These are phyloP conservation scores for Nevesoporus exiguus DNA, from an alignment of 768 basidiomycete species.

Conservation along the genomic window DNA sequence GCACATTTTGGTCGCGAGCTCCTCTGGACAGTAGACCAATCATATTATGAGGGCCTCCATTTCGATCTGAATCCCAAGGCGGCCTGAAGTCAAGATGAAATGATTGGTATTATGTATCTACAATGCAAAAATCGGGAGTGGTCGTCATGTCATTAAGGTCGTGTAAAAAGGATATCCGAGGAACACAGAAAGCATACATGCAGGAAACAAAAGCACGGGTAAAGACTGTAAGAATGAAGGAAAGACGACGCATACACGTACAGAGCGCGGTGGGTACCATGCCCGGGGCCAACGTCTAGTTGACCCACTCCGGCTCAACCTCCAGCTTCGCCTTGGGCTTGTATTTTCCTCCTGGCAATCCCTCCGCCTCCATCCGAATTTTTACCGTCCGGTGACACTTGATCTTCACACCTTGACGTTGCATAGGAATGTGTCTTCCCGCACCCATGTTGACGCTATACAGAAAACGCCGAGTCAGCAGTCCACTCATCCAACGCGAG, in stretches of 20 bases:
- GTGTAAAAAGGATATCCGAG: too few relatives aligned
- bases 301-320: constrained; percentile 39
- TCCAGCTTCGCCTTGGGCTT: constrained; percentile 38
- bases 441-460: constrained; percentile 37
- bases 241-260: background rate
- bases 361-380: constrained; percentile 49
- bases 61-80: too few relatives aligned
- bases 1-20: too few relatives aligned
- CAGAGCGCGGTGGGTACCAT: background rate
- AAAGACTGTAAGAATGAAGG: background rate
- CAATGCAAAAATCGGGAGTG: too few relatives aligned
- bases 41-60: too few relatives aligned
- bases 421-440: constrained; percentile 42
- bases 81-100: too few relatives aligned
- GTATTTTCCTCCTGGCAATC: constrained; percentile 34
- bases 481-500: background rate
- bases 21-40: too few relatives aligned
- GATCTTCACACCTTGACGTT: constrained; percentile 35
- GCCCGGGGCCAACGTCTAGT: constrained; percentile 27
- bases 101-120: too few relatives aligned
- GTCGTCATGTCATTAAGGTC: too few relatives aligned
- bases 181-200: too few relatives aligned
- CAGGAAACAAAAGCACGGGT: too few relatives aligned
- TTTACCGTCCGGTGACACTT: constrained; percentile 49
- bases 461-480: background rate